Evolutionary conservation across 2,329 filamentous ascomycete species (phyloP), one percentile per base, ranked within the genome.

Genomic region (Fusarium nurragi): DNA sequence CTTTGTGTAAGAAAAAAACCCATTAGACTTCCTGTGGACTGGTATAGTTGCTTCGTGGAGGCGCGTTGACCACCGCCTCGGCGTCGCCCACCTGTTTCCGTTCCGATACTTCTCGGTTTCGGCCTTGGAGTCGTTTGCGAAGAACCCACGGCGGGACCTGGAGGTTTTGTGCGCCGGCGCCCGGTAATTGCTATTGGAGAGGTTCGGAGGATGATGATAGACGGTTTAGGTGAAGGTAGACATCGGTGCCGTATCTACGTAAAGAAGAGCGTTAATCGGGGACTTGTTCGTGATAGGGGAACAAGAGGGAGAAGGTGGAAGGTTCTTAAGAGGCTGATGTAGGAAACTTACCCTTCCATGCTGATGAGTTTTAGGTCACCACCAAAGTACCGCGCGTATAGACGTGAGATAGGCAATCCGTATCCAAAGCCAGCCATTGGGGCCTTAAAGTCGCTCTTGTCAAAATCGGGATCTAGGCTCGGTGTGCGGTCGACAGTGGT

Each of bases 391-490:
- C 95, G 85, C 53, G 95, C 95, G 74, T 99, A 99, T 49, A 99
- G 83, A 67, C 95, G 85, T 69, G 92, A 97, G 64, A 99, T 98
- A 0, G 95, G 95, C 67, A 99, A 77, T 16, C 95, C 95, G 74
- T 99, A 99, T n/a, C 95, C 95, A 74, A 98, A 99, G 3, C 95
- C 95, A 63, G 95, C 95, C 95, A 99, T 98, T 3, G 95, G 95
- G 13, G 95, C 95, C 79, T 99, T 98, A 84, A 99, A 99, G 77
- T 99, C 95, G 79, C 90, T 97, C 81, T 98, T 97, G 79, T 99
- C 94, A 77, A 98, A 99, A 76, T 98, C 94, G 1, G 95, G 95
- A 75, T 99, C 95, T 64, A 99, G 82, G 74, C 89, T 97, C 14
- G 95, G 95, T 21, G 95, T 98, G 71, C 94, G 89, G 77, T 98